Conservation (phyloP, 2,329 filamentous ascomycete species). For the Cytospora chrysosperma region DNA sequence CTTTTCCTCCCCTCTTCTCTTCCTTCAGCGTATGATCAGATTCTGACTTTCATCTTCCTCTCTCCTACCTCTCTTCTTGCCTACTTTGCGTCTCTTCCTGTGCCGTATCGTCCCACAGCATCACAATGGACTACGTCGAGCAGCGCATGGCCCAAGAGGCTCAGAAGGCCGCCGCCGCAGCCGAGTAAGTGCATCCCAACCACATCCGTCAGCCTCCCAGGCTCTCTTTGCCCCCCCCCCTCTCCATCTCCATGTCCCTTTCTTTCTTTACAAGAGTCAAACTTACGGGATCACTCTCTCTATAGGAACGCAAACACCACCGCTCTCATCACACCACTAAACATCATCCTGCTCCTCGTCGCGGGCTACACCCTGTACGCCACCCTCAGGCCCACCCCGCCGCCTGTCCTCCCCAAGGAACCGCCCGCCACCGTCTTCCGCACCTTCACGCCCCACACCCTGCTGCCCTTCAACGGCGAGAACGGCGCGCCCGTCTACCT, state of each 20-base stretch:
- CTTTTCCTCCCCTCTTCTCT: background rate
- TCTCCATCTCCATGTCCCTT: background rate
- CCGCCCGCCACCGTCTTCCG: slow-evolving; percentile 61
- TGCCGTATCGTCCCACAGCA: background rate
- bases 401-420: slow-evolving; percentile 49
- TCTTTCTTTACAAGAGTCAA: slow-evolving; percentile 10
- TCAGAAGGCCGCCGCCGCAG: slow-evolving; percentile 38
- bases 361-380: slow-evolving; percentile 59
- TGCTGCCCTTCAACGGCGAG: slow-evolving; percentile 82
- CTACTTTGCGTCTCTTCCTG: background rate
- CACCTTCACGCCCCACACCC: slow-evolving; percentile 72
- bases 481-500: slow-evolving; percentile 77
- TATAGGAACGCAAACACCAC: slow-evolving; percentile 32
- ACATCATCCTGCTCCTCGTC: slow-evolving; percentile 57
- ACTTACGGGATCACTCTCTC: background rate
- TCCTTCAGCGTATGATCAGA: background rate
- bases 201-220: background rate
- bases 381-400: slow-evolving; percentile 50
- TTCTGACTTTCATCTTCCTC: background rate
- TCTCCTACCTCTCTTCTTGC: background rate
- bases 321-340: slow-evolving; percentile 59
- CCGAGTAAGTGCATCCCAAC: slow-evolving; percentile 2
- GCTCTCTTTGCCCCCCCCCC: background rate
- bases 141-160: slow-evolving; percentile 55
- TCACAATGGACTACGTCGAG: slow-evolving; percentile 57